Conservation (phyloP, 1,284 basidiomycete species). For the Hypsizygus ulmarius region DNA sequence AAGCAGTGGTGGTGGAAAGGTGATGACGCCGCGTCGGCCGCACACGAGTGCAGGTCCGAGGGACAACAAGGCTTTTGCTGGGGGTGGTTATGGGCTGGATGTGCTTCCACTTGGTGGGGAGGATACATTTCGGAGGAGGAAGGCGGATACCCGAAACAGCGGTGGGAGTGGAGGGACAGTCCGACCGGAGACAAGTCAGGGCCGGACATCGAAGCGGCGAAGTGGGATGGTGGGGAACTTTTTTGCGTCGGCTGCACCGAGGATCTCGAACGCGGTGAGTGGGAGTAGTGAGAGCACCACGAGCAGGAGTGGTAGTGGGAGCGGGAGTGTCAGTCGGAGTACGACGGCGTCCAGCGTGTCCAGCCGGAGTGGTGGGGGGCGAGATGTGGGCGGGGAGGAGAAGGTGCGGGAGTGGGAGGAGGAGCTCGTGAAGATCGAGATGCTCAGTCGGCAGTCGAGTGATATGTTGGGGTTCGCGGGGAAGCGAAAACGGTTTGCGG, state of each 20-base stretch:
- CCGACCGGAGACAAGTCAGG: constrained; percentile 26
- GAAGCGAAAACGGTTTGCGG: constrained; percentile 41
- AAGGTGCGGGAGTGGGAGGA: constrained; percentile 72
- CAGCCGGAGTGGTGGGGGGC: constrained; percentile 31
- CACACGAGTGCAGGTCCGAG: constrained; percentile 69
- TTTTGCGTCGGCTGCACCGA: constrained; percentile 20
- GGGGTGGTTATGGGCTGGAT: constrained; percentile 17
- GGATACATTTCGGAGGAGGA: constrained; percentile 12
- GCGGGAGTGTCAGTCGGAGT: constrained; percentile 20
- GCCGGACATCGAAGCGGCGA: constrained; percentile 15
- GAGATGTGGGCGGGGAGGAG: constrained; percentile 34
- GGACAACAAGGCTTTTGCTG: constrained; percentile 45
- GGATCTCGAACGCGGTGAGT: constrained; percentile 27
- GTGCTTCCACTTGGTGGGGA: constrained; percentile 1
- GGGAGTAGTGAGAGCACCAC: constrained; percentile 31
- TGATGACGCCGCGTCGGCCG: constrained; percentile 43
- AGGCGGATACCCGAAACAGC: constrained; percentile 7
- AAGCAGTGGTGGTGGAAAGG: constrained; percentile 12
- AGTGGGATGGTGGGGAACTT: constrained; percentile 18
- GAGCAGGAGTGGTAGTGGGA: constrained; percentile 33
- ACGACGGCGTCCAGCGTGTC: constrained; percentile 28
- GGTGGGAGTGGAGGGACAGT: constrained; percentile 17
- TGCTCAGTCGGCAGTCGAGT: constrained; percentile 57
- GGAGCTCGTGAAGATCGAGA: constrained; percentile 70
- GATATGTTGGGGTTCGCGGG: constrained; percentile 57